A percentile compares a stretch with the other conserved stretches of the same genome.
phyloP scores from a whole-genome alignment of 2,329 filamentous ascomycete genomes.

The Xylariaceae sp. region DNA sequence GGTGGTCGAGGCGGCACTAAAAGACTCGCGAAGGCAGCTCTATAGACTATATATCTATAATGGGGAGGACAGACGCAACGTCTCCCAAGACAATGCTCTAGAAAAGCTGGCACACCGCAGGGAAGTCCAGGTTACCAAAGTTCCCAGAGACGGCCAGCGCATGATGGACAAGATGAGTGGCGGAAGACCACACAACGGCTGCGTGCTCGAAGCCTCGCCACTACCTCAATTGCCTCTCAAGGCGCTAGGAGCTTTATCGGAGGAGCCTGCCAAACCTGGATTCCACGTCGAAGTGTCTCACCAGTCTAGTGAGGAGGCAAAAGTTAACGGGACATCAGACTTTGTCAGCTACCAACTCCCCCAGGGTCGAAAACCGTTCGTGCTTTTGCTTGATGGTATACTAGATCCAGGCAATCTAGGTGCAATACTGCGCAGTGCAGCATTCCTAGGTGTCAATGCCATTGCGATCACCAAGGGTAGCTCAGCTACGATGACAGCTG shows the following conservation, averaged over 20 bases:
- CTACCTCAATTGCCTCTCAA: slow-evolving; percentile 74
- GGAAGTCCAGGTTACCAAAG: slow-evolving; percentile 61
- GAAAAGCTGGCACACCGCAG: slow-evolving; percentile 53
- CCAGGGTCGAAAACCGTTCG: slow-evolving; percentile 65
- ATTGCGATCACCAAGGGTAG: slow-evolving; percentile 77
- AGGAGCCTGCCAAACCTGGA: slow-evolving; percentile 51
- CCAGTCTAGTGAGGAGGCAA: slow-evolving; percentile 76
- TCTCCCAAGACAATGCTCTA: slow-evolving; percentile 52
- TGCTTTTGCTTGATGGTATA: slow-evolving; percentile 77
- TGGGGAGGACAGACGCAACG: slow-evolving; percentile 59
- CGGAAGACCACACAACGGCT: slow-evolving; percentile 87
- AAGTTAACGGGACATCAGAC: slow-evolving; percentile 70
- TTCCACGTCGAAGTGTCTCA: slow-evolving; percentile 67
- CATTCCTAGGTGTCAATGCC: slow-evolving; percentile 88
- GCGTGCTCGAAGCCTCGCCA: slow-evolving; percentile 84
- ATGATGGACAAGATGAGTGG: slow-evolving; percentile 84
- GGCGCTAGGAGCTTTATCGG: slow-evolving; percentile 57
- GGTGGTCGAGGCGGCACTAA: slow-evolving; percentile 80
- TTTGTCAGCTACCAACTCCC: slow-evolving; percentile 52
- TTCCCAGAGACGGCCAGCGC: slow-evolving; percentile 64
- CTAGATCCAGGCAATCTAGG: slow-evolving; percentile 90
- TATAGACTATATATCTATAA: slow-evolving; percentile 84
- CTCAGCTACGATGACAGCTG: slow-evolving; percentile 75
- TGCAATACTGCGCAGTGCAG: slow-evolving; percentile 84
- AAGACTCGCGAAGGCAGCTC: slow-evolving; percentile 68